Evolutionary conservation across 345 rosid genomes (phyloP).

Genomic region (Citrus trifoliata): DNA sequence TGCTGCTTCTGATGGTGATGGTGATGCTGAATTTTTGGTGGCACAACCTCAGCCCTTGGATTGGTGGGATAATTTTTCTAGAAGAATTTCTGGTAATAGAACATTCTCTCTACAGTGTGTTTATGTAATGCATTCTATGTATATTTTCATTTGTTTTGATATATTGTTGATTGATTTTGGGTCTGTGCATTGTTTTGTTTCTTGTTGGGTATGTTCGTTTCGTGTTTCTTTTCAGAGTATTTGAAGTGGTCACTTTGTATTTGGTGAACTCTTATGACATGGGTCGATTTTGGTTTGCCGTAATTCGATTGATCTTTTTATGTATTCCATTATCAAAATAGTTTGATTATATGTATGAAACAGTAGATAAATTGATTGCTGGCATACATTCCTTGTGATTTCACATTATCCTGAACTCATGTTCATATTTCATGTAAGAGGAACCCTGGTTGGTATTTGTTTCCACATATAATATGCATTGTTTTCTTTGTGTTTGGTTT

Average conservation of each 20-base stretch:
- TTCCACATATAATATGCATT: neutral
- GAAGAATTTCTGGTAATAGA: constrained; percentile 57
- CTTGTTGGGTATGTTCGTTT: constrained; percentile 2
- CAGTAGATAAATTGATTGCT: neutral
- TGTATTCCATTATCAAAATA: neutral
- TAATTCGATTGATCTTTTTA: constrained; percentile 18
- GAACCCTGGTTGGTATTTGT: neutral
- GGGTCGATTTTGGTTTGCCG: constrained; percentile 22
- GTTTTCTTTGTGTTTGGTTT: neutral
- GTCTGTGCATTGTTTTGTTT: constrained; percentile 11
- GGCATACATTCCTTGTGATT: constrained; percentile 10
- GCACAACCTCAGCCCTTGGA: constrained; percentile 39
- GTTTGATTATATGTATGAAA: neutral
- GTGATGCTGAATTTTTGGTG: constrained; percentile 19
- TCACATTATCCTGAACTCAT: neutral
- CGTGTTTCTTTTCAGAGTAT: constrained; percentile 9
- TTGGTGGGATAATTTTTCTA: constrained; percentile 82
- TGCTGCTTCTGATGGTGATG: constrained; percentile 11
- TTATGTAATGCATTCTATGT: neutral
- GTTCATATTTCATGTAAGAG: neutral
- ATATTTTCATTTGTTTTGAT: constrained; percentile 1
- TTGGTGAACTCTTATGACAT: constrained; percentile 8
- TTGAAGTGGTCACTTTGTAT: constrained; percentile 8
- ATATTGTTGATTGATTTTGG: constrained; percentile 15
- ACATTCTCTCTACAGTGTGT: neutral